Base-by-base conservation (phyloP, 805 yeast species). In the Candida khao-thaluensis region DNA sequence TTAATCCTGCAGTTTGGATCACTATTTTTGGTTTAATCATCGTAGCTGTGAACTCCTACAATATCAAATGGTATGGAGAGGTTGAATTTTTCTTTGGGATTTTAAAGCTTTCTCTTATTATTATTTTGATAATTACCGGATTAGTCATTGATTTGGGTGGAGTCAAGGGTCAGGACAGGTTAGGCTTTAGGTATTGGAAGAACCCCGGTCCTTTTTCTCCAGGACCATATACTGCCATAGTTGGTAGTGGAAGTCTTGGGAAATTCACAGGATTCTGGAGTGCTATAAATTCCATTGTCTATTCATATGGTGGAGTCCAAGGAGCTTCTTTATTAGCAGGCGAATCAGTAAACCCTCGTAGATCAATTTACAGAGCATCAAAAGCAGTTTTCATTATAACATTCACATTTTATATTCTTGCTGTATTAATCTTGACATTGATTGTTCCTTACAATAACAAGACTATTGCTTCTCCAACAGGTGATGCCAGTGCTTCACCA, bases 1-100 rank as follows among this genome's bases (percentile, higher is more conserved):
- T 71, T 14, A 69, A 62, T 29, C 68, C 72, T 7, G 77, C 72
- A 27, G 61, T 69, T 33, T 72, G 70, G 70, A 68, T 72, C 17
- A 56, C 74, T 3, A 56, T 69, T 10, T 61, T 72, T 40, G 62
- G 64, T 7, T 52, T 66, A 1, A 48, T 64, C 8, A 60, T 69
- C 22, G 46, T 64, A 15, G 49, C 53, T 3, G 53, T 60, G n/a
- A 72, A 71, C 44, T 50, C 58, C 7, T 54, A 60, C 33, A 66
- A 64, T 38, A 29, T 75, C 80, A 47, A 47, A 30, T 53, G 49
- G 45, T 58, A 54, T 38, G 64, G 63, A 15, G 66, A 60, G 36
- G 37, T 54, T 17, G 66, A 60, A 37, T 60, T 54, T 40, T 35
- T 44, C 15, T 57, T 56, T 29, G 60, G 60, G 2, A 24, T 47